Evolutionary conservation across 1,284 basidiomycete genomes (phyloP).

Genomic region (Naganishia albida): DNA sequence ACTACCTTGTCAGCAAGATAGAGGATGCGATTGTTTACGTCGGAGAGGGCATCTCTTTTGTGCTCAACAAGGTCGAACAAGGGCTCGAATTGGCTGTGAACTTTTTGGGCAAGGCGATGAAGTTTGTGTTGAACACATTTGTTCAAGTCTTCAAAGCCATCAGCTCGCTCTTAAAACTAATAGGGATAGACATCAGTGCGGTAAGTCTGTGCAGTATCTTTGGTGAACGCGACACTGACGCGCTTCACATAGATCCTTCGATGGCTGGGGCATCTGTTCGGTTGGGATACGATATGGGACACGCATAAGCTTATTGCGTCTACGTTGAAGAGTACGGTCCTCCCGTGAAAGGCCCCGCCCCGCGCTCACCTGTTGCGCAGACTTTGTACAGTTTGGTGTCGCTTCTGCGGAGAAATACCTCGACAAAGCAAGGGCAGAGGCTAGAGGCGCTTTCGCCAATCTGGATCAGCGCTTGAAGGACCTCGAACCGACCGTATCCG

Average conservation of each 20-base stretch:
- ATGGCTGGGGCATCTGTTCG: slow-evolving; percentile 3
- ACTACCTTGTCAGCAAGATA: slow-evolving; percentile 15
- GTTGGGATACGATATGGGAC: slow-evolving; percentile 4
- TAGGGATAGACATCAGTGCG: slow-evolving; percentile 16
- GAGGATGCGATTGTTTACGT: slow-evolving; percentile 15
- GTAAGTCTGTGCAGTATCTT: neutral
- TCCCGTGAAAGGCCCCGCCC: neutral
- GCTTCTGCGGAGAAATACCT: slow-evolving; percentile 2
- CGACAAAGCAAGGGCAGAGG: neutral
- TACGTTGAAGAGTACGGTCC: neutral
- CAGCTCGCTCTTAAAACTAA: slow-evolving; percentile 15
- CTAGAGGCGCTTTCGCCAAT: slow-evolving; percentile 8
- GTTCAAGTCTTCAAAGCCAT: slow-evolving; percentile 17
- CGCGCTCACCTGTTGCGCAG: neutral
- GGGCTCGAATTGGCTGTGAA: slow-evolving; percentile 10
- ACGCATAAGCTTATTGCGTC: slow-evolving; percentile 9
- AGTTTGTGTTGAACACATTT: slow-evolving; percentile 12
- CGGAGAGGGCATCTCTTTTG: slow-evolving; percentile 12
- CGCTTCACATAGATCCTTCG: neutral
- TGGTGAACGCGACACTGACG: neutral
- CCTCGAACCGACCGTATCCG: neutral
- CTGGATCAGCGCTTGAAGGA: slow-evolving; percentile 12
- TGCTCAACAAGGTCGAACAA: slow-evolving; percentile 15
- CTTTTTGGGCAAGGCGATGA: slow-evolving; percentile 12
- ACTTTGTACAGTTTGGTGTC: slow-evolving; percentile 2